phyloP scores from a whole-genome alignment of 2,329 filamentous ascomycete species.

The Alternaria dauci region DNA sequence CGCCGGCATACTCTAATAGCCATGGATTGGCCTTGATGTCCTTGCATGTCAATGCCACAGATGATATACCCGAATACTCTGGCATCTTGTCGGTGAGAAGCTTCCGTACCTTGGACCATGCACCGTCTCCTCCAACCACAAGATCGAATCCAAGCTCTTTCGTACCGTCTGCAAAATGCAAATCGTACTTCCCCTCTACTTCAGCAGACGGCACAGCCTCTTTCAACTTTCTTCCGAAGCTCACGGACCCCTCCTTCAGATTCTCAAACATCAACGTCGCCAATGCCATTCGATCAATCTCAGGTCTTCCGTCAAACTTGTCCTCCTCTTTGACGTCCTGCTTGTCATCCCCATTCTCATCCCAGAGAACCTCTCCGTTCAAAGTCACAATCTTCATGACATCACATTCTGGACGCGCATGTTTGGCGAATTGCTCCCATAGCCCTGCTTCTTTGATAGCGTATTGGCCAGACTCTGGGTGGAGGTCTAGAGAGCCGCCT shows the following conservation, averaged over 20 bases:
- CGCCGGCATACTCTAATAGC: conserved; percentile 57
- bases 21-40: conserved; percentile 54
- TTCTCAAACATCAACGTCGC: conserved; percentile 54
- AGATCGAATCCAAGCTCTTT: conserved; percentile 52
- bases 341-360: conserved; percentile 42
- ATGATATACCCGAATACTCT: conserved; percentile 57
- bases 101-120: conserved; percentile 53
- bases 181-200: conserved; percentile 24
- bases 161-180: conserved; percentile 44
- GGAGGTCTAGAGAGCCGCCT: conserved; percentile 60
- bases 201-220: conserved; percentile 38
- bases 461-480: conserved; percentile 60
- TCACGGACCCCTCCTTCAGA: conserved; percentile 53
- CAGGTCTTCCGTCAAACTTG: conserved; percentile 42
- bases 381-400: conserved; percentile 58
- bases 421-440: conserved; percentile 59
- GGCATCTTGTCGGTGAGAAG: conserved; percentile 51
- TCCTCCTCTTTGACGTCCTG: conserved; percentile 50
- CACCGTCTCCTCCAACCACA: conserved; percentile 59
- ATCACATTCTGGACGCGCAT: conserved; percentile 63
- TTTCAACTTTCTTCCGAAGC: conserved; percentile 45
- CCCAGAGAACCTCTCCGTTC: conserved; percentile 40
- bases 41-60: conserved; percentile 56
- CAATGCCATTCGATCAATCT: conserved; percentile 60
- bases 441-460: conserved; percentile 62